Evolutionary conservation across 192 early-diverging fungal genomes (phyloP).

Genomic region (Spinellus fusiger): DNA sequence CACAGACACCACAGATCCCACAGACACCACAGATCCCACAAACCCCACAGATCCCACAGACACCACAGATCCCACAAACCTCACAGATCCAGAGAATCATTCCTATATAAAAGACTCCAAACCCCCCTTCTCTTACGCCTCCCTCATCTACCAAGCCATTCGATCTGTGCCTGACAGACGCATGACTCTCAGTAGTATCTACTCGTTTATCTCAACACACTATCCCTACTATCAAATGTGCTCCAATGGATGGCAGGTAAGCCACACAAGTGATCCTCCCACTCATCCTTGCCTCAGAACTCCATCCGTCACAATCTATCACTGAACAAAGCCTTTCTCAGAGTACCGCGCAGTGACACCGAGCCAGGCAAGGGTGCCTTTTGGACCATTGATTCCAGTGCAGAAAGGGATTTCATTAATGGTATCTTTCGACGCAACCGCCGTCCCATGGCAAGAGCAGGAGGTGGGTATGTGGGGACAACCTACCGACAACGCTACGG

Average conservation of each 20-base stretch:
- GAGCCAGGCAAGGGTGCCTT: constrained; percentile 92
- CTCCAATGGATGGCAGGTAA: constrained; percentile 89
- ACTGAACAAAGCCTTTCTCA: constrained; percentile 86
- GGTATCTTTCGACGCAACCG: constrained; percentile 64
- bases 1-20: neutral
- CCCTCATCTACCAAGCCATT: constrained; percentile 90
- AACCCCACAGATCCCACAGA: neutral
- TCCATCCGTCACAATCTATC: constrained; percentile 93
- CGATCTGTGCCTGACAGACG: constrained; percentile 59
- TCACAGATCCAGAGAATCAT: neutral
- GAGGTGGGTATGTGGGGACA: neutral
- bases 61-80: neutral
- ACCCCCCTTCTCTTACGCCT: constrained; percentile 84
- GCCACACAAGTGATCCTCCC: neutral
- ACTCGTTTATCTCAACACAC: constrained; percentile 76
- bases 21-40: neutral
- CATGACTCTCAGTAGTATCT: constrained; percentile 88
- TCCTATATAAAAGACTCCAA: constrained; percentile 44
- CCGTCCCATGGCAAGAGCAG: neutral
- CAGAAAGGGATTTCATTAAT: constrained; percentile 61
- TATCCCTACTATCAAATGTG: constrained; percentile 88
- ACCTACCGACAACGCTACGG: neutral
- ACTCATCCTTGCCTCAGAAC: constrained; percentile 46
- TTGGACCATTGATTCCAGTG: constrained; percentile 80
- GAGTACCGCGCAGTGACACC: constrained; percentile 72